Percentiles rank a stretch among this genome's conserved stretches.
Conservation (phyloP, 345 rosid genomes). For the Carallia pectinifolia region DNA sequence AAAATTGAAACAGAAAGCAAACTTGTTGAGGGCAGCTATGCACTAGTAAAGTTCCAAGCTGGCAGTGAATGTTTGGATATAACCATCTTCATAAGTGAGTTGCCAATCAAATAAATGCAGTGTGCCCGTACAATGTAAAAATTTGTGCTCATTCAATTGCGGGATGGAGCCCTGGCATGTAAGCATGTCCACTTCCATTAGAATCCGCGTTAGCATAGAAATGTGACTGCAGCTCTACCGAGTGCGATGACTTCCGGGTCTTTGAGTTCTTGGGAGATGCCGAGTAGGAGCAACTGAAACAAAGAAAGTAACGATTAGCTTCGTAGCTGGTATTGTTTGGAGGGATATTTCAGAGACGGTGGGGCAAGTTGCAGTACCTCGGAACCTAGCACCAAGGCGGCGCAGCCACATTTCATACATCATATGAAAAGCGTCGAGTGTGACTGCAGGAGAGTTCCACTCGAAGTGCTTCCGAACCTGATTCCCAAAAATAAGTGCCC, state of each 20-base stretch:
- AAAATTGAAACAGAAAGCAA: slow-evolving; percentile 8
- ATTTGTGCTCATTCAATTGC: slow-evolving; percentile 8
- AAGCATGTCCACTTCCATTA: slow-evolving; percentile 49
- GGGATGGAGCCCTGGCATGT: slow-evolving; percentile 53
- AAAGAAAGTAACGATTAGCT: no score
- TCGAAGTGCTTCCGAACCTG: slow-evolving; percentile 1
- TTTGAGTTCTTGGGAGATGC: slow-evolving; percentile 59
- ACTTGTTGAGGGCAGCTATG: neutral
- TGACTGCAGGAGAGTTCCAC: neutral
- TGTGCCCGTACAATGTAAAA: neutral
- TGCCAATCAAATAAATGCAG: slow-evolving; percentile 22
- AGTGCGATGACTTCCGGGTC: slow-evolving; percentile 64
- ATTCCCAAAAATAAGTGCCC: no score
- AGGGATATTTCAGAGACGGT: no score
- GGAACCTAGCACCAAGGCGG: no score
- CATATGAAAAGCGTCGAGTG: slow-evolving; percentile 1
- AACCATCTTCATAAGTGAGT: slow-evolving; percentile 3
- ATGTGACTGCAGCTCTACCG: slow-evolving; percentile 65
- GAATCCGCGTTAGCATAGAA: slow-evolving; percentile 52
- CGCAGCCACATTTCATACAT: slow-evolving; percentile 4
- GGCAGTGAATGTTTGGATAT: slow-evolving; percentile 14
- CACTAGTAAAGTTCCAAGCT: slow-evolving; percentile 2
- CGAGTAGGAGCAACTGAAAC: slow-evolving; percentile 35
- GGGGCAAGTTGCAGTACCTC: no score
- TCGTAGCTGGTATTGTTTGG: no score